Conservation (phyloP, 768 basidiomycete genomes). For the Cystofilobasidium capitatum region DNA sequence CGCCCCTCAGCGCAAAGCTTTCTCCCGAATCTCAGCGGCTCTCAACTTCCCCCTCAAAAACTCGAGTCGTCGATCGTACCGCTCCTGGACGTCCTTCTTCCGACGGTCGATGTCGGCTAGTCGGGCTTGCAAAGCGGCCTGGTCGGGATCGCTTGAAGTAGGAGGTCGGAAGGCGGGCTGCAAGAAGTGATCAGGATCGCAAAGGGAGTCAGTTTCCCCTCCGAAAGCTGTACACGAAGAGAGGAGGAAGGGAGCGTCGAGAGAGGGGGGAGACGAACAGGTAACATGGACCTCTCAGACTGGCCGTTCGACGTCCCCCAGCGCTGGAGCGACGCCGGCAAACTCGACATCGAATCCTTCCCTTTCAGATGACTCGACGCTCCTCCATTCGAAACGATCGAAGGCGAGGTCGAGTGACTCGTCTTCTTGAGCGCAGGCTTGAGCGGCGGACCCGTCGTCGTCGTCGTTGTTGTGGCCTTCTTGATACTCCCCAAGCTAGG, state of each 20-base stretch:
- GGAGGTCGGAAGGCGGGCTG: background rate
- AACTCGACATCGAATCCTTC: background rate
- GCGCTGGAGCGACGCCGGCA: background rate
- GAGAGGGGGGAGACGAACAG: background rate
- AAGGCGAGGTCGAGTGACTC: background rate
- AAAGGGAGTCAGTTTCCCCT: background rate
- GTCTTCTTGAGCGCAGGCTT: constrained; percentile 15
- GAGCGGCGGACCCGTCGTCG: constrained; percentile 9
- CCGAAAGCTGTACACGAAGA: background rate
- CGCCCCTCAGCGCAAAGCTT: constrained; percentile 9
- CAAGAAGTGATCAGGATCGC: too few relatives aligned
- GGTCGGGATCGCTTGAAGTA: background rate
- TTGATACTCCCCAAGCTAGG: background rate
- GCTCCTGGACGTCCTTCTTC: constrained; percentile 8
- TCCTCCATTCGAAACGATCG: background rate
- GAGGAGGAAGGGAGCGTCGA: background rate
- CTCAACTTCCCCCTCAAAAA: constrained; percentile 20
- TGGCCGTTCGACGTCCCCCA: background rate
- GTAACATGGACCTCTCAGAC: background rate
- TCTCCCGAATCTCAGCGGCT: constrained; percentile 22
- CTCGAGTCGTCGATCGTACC: constrained; percentile 16
- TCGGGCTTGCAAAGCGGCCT: background rate
- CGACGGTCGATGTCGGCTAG: constrained; percentile 2
- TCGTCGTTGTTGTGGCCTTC: background rate
- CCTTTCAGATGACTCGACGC: background rate